Percentiles rank a stretch among this genome's conserved stretches.
Evolutionary conservation across 345 rosid genomes (phyloP).

Genomic region (Moricandia arvensis): DNA sequence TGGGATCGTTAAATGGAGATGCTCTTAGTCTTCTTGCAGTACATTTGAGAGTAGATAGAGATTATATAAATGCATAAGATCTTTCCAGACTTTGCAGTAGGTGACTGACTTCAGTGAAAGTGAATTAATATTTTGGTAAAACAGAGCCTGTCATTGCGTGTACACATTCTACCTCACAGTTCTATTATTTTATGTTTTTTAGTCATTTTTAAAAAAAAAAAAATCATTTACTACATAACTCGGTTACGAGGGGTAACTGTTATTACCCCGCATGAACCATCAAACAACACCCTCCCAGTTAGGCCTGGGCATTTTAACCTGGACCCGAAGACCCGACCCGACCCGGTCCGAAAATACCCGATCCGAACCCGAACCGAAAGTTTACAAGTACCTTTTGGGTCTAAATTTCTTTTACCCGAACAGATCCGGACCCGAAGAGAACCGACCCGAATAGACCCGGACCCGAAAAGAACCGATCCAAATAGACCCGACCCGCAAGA

Average conservation of each 20-base stretch:
- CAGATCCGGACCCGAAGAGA: no score
- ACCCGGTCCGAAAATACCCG: no score
- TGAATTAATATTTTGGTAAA: constrained; percentile 31
- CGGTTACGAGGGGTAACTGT: background rate
- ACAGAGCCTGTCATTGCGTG: constrained; percentile 28
- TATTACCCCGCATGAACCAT: background rate
- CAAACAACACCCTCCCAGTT: background rate
- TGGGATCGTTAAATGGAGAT: no score
- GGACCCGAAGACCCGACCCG: no score
- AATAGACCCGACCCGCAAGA: no score
- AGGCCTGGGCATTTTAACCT: no score
- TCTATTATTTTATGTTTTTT: background rate
- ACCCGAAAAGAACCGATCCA: no score
- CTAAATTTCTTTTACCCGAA: no score
- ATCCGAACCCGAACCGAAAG: no score
- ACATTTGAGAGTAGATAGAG: background rate
- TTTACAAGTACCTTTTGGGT: no score
- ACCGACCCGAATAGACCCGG: no score
- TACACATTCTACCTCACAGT: constrained; percentile 10
- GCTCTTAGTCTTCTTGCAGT: background rate
- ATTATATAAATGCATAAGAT: constrained; percentile 17
- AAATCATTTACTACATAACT: background rate
- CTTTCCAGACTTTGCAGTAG: constrained; percentile 17
- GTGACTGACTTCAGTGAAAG: constrained; percentile 31
- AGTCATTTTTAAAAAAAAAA: no score